These are phyloP conservation scores for Cinnamomum chago DNA, from an alignment of 164 flowering plant genomes.

Conservation along the genomic window DNA sequence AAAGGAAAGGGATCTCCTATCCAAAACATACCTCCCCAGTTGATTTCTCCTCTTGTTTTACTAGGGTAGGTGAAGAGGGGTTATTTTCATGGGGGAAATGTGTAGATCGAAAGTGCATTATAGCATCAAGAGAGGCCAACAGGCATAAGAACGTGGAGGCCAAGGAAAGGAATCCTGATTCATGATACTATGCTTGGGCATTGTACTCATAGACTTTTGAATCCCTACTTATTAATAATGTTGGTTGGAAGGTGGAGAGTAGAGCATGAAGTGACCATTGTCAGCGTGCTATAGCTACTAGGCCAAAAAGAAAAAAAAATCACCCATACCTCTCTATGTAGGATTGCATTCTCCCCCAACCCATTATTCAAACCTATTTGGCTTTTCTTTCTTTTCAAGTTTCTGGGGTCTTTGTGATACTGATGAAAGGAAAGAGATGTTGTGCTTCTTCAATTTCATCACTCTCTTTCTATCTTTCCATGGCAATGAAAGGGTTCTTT, in stretches of 20 bases:
- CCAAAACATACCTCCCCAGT: neutral
- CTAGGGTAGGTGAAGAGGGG: neutral
- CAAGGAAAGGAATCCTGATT: constrained; percentile 22
- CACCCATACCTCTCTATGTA: neutral
- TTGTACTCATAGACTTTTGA: neutral
- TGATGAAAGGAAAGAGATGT: neutral
- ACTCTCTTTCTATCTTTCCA: neutral
- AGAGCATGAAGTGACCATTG: constrained; percentile 17
- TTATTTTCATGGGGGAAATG: no score
- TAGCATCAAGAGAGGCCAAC: neutral
- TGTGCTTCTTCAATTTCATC: neutral
- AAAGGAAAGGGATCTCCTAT: neutral
- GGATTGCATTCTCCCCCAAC: neutral
- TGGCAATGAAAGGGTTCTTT: neutral
- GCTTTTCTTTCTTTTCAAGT: neutral
- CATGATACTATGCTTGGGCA: constrained; percentile 21
- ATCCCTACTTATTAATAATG: constrained; percentile 17
- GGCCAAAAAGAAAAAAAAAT: neutral
- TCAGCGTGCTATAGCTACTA: constrained; percentile 5
- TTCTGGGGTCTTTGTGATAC: neutral
- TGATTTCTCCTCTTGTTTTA: no score
- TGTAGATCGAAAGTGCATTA: neutral
- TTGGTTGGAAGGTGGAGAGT: constrained; percentile 8
- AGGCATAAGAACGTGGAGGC: constrained; percentile 24
- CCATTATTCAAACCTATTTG: neutral